Conservation (phyloP, 176 grass and related monocot genomes). For the Elymus sibiricus region DNA sequence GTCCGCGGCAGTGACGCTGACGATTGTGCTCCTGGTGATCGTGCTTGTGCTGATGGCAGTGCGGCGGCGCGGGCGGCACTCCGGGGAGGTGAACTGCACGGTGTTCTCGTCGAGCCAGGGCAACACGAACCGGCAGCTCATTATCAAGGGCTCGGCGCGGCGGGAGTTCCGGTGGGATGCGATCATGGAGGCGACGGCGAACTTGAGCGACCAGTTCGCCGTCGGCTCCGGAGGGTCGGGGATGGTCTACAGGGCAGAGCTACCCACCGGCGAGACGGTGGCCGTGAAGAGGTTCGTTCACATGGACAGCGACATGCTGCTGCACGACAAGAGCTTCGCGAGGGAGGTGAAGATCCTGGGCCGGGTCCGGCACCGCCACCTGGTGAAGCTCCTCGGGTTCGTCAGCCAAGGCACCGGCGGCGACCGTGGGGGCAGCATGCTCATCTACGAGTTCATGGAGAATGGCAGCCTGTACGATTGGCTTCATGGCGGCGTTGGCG, state of each 20-base stretch:
- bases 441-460: constrained; percentile 98
- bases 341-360: constrained; percentile 88
- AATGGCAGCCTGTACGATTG: constrained; percentile 92
- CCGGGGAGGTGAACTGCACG: constrained; percentile 62
- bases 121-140: constrained; percentile 47
- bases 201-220: constrained; percentile 79
- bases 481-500: constrained; percentile 50
- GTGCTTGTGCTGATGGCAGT: constrained; percentile 16
- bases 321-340: constrained; percentile 67
- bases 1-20: constrained; percentile 64
- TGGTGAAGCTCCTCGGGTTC: constrained; percentile 95
- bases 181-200: constrained; percentile 86
- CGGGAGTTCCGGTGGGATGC: constrained; percentile 89
- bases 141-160: constrained; percentile 60
- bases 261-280: constrained; percentile 75
- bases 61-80: constrained; percentile 1
- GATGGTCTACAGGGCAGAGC: constrained; percentile 74
- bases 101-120: constrained; percentile 56
- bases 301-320: constrained; percentile 50
- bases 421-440: constrained; percentile 40
- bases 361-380: constrained; percentile 74
- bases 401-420: constrained; percentile 42
- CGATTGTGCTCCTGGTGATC: constrained; percentile 52
- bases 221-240: constrained; percentile 85
- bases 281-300: constrained; percentile 75